Evolutionary conservation across 2,329 filamentous ascomycete genomes (phyloP).

Genomic region (Pseudopithomyces maydicus): DNA sequence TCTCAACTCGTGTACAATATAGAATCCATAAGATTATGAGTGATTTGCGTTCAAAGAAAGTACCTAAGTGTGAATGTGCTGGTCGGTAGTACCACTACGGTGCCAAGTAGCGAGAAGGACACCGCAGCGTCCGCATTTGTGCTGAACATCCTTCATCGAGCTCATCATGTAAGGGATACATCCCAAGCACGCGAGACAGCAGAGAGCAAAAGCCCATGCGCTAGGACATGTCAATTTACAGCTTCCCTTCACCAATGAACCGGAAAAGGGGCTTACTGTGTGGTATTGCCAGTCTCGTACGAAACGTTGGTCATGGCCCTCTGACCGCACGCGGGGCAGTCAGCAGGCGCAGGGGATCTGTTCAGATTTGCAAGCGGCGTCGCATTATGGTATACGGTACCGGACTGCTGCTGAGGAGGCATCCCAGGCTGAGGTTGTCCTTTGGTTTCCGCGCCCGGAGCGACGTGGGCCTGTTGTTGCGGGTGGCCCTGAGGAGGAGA

Average conservation of each 20-base stretch:
- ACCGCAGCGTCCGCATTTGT: conserved; percentile 55
- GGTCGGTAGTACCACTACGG: conserved; percentile 53
- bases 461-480: conserved; percentile 16
- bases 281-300: conserved; percentile 46
- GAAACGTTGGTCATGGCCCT: conserved; percentile 45
- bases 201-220: conserved; percentile 53
- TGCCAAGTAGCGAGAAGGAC: conserved; percentile 55
- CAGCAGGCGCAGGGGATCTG: conserved; percentile 49
- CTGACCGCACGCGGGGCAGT: conserved; percentile 54
- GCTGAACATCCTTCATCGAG: conserved; percentile 55
- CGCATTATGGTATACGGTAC: conserved; percentile 41
- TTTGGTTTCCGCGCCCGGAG: conserved; percentile 1
- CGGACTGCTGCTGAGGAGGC: conserved; percentile 40
- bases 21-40: neutral
- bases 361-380: conserved; percentile 40
- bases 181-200: conserved; percentile 50
- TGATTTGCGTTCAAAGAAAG: neutral
- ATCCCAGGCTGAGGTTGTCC: conserved; percentile 31
- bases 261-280: conserved; percentile 41
- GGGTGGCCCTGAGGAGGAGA: conserved; percentile 19
- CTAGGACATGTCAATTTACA: conserved; percentile 32
- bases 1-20: neutral
- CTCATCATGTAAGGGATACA: conserved; percentile 57
- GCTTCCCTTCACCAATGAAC: neutral
- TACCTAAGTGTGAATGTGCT: conserved; percentile 46